These are phyloP conservation scores for Suillus luteus DNA, from an alignment of 768 basidiomycete species.

Conservation along the genomic window DNA sequence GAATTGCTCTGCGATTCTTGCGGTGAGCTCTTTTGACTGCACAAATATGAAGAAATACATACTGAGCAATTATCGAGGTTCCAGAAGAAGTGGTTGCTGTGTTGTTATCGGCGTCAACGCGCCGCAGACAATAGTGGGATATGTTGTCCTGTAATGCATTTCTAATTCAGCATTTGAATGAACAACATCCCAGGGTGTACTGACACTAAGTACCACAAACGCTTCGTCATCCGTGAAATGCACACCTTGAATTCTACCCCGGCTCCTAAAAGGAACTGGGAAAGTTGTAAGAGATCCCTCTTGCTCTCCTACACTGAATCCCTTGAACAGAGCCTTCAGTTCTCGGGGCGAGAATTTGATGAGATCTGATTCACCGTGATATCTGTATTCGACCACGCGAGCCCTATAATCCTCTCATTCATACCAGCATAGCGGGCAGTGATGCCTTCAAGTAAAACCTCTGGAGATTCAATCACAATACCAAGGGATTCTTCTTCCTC, in stretches of 20 bases:
- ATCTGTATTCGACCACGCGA: conserved; percentile 51
- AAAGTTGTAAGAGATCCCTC: conserved; percentile 11
- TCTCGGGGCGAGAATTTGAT: background rate
- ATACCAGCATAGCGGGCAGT: conserved; percentile 23
- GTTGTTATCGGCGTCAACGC: conserved; percentile 1
- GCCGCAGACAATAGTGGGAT: background rate
- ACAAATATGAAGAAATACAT: background rate
- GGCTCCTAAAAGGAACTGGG: conserved; percentile 21
- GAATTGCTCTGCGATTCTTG: conserved; percentile 2
- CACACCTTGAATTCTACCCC: conserved; percentile 24
- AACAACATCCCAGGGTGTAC: conserved; percentile 8
- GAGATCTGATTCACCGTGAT: conserved; percentile 21
- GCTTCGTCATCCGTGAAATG: conserved; percentile 26
- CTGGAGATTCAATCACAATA: conserved; percentile 19
- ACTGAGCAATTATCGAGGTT: background rate
- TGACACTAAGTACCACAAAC: conserved; percentile 28
- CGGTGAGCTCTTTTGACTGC: background rate
- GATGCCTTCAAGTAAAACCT: conserved; percentile 20
- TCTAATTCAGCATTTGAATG: background rate
- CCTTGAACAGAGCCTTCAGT: conserved; percentile 14
- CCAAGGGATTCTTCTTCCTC: conserved; percentile 25
- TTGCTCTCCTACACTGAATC: conserved; percentile 24
- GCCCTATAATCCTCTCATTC: conserved; percentile 36
- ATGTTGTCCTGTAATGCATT: background rate
- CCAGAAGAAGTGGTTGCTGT: background rate